phyloP scores from a whole-genome alignment of 352 stramenopile genomes.

The Phytophthora podocarpi region DNA sequence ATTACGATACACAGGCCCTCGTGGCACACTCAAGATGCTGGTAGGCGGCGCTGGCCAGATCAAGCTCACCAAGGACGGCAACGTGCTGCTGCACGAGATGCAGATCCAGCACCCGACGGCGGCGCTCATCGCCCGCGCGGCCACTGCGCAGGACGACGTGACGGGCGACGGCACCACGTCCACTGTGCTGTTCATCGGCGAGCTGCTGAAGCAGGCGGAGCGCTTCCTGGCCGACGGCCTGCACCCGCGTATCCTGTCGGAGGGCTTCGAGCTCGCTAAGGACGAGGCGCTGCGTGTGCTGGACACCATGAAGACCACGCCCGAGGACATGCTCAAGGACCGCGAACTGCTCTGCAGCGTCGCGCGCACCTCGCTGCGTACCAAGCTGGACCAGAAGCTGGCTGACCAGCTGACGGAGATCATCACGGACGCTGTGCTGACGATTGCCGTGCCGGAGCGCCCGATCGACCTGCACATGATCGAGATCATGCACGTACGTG shows the following conservation, averaged over 20 bases:
- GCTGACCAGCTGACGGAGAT: conserved; percentile 95
- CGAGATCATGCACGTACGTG: conserved; percentile 97
- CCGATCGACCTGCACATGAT: conserved; percentile 99
- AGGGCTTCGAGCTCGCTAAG: conserved; percentile 98
- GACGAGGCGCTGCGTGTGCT: conserved; percentile 95
- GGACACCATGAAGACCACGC: conserved; percentile 90
- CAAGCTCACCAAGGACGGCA: conserved; percentile 99
- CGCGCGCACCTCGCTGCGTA: conserved; percentile 96
- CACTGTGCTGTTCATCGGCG: conserved; percentile 98
- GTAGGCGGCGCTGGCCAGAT: conserved; percentile 99
- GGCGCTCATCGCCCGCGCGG: conserved; percentile 97
- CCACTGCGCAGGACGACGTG: conserved; percentile 96
- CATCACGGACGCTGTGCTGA: conserved; percentile 97
- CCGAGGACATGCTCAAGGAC: conserved; percentile 89
- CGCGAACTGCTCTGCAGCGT: conserved; percentile 95
- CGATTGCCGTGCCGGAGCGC: conserved; percentile 85
- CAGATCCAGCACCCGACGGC: conserved; percentile 99
- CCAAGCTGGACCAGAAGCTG: conserved; percentile 96
- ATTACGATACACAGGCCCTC: conserved; percentile 74
- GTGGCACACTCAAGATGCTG: conserved; percentile 99
- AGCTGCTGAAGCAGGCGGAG: conserved; percentile 98
- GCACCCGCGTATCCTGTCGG: conserved; percentile 96
- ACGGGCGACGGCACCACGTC: conserved; percentile 98
- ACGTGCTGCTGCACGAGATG: conserved; percentile 99
- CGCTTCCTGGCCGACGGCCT: conserved; percentile 96